Evolutionary conservation across 2,329 filamentous ascomycete species (phyloP).

Genomic region (Fusarium virguliforme): DNA sequence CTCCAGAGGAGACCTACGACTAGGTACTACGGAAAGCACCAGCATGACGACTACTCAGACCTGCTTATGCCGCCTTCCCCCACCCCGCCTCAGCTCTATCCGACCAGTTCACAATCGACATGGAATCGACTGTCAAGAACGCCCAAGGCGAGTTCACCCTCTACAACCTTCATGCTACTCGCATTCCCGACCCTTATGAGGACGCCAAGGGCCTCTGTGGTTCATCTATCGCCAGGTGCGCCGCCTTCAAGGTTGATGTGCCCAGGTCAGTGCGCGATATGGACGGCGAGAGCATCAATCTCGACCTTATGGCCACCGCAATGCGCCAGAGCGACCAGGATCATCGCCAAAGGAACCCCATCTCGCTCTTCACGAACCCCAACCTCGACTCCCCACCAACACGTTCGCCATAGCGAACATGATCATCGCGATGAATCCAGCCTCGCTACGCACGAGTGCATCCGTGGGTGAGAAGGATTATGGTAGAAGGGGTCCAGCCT

Average conservation of each 20-base stretch:
- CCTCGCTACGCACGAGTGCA: no score
- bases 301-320: constrained; percentile 74
- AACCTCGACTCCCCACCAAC: no score
- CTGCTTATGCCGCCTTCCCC: no score
- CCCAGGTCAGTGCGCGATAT: constrained; percentile 51
- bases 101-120: constrained; percentile 52
- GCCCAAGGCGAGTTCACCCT: constrained; percentile 48
- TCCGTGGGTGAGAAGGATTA: no score
- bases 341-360: constrained; percentile 61
- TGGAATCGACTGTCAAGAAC: constrained; percentile 44
- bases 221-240: constrained; percentile 42
- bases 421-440: no score
- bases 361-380: no score
- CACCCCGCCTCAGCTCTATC: constrained; percentile 48
- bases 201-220: constrained; percentile 24
- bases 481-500: no score
- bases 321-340: no score
- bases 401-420: no score
- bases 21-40: no score
- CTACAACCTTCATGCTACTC: constrained; percentile 44
- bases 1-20: no score
- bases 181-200: constrained; percentile 55
- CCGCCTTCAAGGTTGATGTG: constrained; percentile 56
- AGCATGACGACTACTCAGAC: no score
- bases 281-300: constrained; percentile 45